These are phyloP conservation scores for Cyberlindnera mycetangii DNA, from an alignment of 805 yeast species.

Conservation along the genomic window DNA sequence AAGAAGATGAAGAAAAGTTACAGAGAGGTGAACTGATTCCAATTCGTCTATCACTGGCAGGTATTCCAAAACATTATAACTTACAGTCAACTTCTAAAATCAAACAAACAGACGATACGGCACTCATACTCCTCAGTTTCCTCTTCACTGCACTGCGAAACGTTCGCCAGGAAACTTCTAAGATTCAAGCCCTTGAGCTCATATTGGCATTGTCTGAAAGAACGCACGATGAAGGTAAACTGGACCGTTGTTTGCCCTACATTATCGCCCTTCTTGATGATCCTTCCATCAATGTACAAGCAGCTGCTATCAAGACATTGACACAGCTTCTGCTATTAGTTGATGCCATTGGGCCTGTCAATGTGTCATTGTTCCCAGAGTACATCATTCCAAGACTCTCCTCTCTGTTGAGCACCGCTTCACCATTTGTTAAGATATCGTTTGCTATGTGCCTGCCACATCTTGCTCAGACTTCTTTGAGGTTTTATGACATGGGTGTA, in stretches of 20 bases:
- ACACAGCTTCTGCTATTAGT: slow-evolving; percentile 68
- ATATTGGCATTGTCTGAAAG: slow-evolving; percentile 73
- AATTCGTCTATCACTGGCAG: slow-evolving; percentile 47
- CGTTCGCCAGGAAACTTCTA: slow-evolving; percentile 54
- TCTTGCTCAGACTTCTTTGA: slow-evolving; percentile 61
- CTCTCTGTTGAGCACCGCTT: slow-evolving; percentile 37
- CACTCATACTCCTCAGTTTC: slow-evolving; percentile 55
- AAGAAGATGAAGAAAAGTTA: slow-evolving; percentile 7
- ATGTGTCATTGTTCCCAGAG: slow-evolving; percentile 75
- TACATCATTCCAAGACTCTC: slow-evolving; percentile 72
- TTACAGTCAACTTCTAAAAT: slow-evolving; percentile 36
- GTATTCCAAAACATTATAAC: slow-evolving; percentile 44
- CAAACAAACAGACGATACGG: slow-evolving; percentile 40
- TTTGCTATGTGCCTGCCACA: slow-evolving; percentile 73
- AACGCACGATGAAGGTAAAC: slow-evolving; percentile 75
- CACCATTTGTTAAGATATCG: slow-evolving; percentile 53
- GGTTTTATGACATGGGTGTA: slow-evolving; percentile 60
- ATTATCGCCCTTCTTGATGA: slow-evolving; percentile 72
- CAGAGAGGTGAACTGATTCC: slow-evolving; percentile 29
- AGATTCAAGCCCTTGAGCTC: slow-evolving; percentile 71
- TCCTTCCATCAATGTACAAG: slow-evolving; percentile 58
- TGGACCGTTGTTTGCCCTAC: slow-evolving; percentile 84
- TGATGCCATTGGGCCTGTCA: slow-evolving; percentile 65
- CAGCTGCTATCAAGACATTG: slow-evolving; percentile 58
- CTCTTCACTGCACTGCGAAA: slow-evolving; percentile 60